These are phyloP conservation scores for Ophiognomonia clavigignenti-juglandacearum DNA, from an alignment of 2,329 filamentous ascomycete species.

Conservation along the genomic window DNA sequence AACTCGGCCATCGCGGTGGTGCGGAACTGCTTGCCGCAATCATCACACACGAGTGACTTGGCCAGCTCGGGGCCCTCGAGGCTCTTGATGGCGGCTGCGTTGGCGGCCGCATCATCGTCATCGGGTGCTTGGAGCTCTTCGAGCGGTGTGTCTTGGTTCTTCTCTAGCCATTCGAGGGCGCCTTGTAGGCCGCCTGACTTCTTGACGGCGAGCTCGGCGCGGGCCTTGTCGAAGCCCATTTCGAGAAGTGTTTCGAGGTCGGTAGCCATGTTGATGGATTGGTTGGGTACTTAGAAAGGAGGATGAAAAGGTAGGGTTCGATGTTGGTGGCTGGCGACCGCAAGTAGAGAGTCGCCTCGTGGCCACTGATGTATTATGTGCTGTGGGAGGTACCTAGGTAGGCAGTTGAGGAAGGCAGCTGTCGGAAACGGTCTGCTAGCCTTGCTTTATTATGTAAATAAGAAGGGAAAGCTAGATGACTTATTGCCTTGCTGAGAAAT, in stretches of 20 bases:
- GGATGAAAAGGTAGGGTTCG: no score
- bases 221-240: conserved; percentile 79
- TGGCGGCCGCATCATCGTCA: conserved; percentile 35
- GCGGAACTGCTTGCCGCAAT: conserved; percentile 88
- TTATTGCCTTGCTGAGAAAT: no score
- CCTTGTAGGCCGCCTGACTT: conserved; percentile 77
- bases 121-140: conserved; percentile 65
- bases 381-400: no score
- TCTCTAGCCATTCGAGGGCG: conserved; percentile 91
- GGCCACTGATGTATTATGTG: no score
- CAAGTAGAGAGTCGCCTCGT: no score
- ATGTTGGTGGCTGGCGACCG: no score
- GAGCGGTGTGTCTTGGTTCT: conserved; percentile 80
- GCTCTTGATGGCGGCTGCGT: conserved; percentile 35
- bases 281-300: conserved; percentile 1
- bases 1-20: conserved; percentile 78
- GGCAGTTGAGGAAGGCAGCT: no score
- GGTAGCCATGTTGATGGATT: conserved; percentile 43
- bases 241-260: conserved; percentile 60
- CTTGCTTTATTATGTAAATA: no score
- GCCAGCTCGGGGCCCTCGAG: conserved; percentile 67
- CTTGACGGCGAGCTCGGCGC: conserved; percentile 78
- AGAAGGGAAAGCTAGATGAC: no score
- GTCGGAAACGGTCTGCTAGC: no score
- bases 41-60: conserved; percentile 84